These are phyloP conservation scores for Proliferodiscus dingleyae DNA, from an alignment of 2,329 filamentous ascomycete genomes.

Conservation along the genomic window DNA sequence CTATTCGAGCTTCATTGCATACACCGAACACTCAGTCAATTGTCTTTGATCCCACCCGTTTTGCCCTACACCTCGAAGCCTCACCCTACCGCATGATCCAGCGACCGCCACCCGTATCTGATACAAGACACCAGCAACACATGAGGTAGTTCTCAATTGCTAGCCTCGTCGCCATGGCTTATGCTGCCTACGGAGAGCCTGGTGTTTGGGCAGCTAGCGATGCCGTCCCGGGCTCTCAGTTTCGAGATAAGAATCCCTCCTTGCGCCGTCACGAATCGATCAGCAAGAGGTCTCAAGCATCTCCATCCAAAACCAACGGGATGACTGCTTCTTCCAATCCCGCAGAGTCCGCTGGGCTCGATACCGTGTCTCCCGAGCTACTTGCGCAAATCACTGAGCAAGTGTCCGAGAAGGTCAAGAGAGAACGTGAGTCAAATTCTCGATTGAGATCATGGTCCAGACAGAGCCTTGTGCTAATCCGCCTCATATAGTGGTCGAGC, in stretches of 20 bases:
- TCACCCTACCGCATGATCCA: too few species aligned
- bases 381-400: conserved; percentile 51
- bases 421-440: conserved; percentile 41
- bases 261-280: conserved; percentile 14
- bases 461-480: conserved; percentile 13
- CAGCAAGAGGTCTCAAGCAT: conserved; percentile 17
- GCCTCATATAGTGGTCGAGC: conserved; percentile 29
- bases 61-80: too few species aligned
- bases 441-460: conserved; percentile 27
- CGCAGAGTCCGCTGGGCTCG: conserved; percentile 17
- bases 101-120: not conserved
- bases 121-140: conserved; percentile 1
- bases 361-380: conserved; percentile 53
- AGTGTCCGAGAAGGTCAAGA: conserved; percentile 49
- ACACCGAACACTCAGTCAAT: too few species aligned
- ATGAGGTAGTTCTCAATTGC: conserved; percentile 16
- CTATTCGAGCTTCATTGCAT: too few species aligned
- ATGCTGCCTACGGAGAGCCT: conserved; percentile 23
- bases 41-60: too few species aligned
- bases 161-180: conserved; percentile 26
- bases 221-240: conserved; percentile 18
- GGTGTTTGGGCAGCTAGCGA: conserved; percentile 18
- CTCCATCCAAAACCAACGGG: conserved; percentile 17
- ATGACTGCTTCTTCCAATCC: conserved; percentile 18
- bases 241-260: conserved; percentile 20